These are phyloP conservation scores for Beauveria rudraprayagi DNA, from an alignment of 2,329 filamentous ascomycete genomes.

Conservation along the genomic window DNA sequence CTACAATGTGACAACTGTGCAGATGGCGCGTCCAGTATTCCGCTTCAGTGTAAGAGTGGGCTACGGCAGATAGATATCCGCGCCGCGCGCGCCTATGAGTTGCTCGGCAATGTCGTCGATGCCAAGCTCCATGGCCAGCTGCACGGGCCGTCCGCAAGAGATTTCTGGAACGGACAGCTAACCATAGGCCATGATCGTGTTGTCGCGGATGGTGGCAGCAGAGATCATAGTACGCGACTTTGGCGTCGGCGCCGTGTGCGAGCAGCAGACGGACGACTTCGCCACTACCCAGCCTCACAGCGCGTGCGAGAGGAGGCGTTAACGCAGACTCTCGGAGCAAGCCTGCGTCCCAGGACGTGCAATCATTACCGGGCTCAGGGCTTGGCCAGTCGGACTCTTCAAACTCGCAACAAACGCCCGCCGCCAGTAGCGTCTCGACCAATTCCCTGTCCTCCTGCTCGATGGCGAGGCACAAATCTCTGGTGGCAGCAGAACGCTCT, in stretches of 20 bases:
- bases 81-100: not conserved
- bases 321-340: not conserved
- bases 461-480: not conserved
- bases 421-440: not conserved
- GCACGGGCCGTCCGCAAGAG: not conserved
- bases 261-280: not conserved
- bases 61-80: not conserved
- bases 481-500: not conserved
- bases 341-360: no score
- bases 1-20: no score
- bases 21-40: no score
- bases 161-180: not conserved
- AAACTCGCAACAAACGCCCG: not conserved
- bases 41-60: not conserved
- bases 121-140: constrained; percentile 1
- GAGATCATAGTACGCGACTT: not conserved
- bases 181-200: not conserved
- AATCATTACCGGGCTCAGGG: no score
- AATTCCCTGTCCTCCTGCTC: not conserved
- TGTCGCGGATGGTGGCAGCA: not conserved
- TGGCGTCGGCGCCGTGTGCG: not conserved
- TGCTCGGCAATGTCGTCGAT: not conserved
- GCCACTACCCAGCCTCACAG: not conserved
- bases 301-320: constrained; percentile 1
- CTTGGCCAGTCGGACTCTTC: not conserved